Evolutionary conservation across 306 rosid species (phyloP).

Genomic region (Medicago ruthenica): DNA sequence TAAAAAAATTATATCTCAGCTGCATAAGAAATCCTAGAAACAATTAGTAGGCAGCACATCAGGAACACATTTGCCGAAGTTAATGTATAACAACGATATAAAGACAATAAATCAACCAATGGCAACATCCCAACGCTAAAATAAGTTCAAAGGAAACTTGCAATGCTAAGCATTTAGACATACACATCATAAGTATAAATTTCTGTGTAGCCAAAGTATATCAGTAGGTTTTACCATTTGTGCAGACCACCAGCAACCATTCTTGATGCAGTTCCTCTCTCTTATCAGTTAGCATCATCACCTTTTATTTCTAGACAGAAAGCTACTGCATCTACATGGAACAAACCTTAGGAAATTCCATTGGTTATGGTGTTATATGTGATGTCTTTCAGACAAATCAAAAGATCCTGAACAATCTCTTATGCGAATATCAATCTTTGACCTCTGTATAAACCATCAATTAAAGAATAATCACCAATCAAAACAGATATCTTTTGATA

Average conservation of each 20-base stretch:
- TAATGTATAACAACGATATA: constrained; percentile 10
- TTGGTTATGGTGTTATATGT: constrained; percentile 1
- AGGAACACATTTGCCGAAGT: background rate
- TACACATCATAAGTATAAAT: background rate
- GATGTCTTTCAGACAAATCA: background rate
- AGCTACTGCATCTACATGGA: background rate
- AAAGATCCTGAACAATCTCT: constrained; percentile 32
- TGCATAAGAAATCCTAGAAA: background rate
- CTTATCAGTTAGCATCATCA: constrained; percentile 3
- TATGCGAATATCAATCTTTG: background rate
- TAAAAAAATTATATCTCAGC: background rate
- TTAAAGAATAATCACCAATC: constrained; percentile 1
- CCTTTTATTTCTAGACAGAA: background rate
- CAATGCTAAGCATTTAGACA: constrained; percentile 19
- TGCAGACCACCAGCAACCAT: constrained; percentile 26
- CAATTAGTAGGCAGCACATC: background rate
- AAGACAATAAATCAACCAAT: constrained; percentile 11
- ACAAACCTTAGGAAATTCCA: constrained; percentile 22
- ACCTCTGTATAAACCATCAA: constrained; percentile 37
- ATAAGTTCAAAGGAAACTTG: background rate
- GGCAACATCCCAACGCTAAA: background rate
- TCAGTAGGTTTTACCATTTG: constrained; percentile 21
- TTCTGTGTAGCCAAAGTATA: background rate
- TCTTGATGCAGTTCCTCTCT: constrained; percentile 30
- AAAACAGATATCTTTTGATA: too few relatives aligned